Base-by-base conservation (phyloP, 805 yeast genomes). In the Yarrowia porcina region DNA sequence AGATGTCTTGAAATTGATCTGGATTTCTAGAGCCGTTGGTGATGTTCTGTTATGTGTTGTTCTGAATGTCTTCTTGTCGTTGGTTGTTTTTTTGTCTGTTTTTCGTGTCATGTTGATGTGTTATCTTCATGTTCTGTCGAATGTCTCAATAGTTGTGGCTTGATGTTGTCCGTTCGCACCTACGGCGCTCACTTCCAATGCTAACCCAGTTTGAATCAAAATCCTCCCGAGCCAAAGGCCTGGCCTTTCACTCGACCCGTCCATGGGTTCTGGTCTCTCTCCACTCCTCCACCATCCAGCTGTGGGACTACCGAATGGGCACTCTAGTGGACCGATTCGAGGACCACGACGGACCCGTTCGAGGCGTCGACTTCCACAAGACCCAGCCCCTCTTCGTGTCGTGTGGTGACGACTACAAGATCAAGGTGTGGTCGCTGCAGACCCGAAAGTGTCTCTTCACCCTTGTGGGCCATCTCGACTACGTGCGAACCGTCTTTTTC, bases 281-380 rank as follows among this genome's bases (percentile, higher is more conserved):
- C 65, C 94, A 93, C 75, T 89, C 97, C 27, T 90, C 97, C n/a
- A 91, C 97, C n/a, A 93, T 94, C 74, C 99, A 96, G 76, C 81
- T 94, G 67, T 94, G 99, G 99, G 99, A 94, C 76, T 94, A 96
- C 77, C 86, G 99, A 72, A 94, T 94, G 99, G 99, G 99, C 45
- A 91, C 97, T 3, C 78, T 94, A 73, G 86, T 94, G 73, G 98
- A 92, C 75, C 83, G 97, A 64, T 94, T 91, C 72, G 99, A 94
- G 76, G 99, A 93, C 70, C 99, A 94, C 74, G 97, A 89, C 71
- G 99, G 99, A 27, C 98, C 99, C 2, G 99, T 94, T 25, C 86
- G 99, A 76, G 86, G 92, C 65, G 89, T 94, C 42, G 93, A 86
- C 73, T 93, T 94, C 82, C 99, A 94, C 77, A 97, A 97, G 64